phyloP scores from a whole-genome alignment of 441 rosid genomes.

The California macrophylla region DNA sequence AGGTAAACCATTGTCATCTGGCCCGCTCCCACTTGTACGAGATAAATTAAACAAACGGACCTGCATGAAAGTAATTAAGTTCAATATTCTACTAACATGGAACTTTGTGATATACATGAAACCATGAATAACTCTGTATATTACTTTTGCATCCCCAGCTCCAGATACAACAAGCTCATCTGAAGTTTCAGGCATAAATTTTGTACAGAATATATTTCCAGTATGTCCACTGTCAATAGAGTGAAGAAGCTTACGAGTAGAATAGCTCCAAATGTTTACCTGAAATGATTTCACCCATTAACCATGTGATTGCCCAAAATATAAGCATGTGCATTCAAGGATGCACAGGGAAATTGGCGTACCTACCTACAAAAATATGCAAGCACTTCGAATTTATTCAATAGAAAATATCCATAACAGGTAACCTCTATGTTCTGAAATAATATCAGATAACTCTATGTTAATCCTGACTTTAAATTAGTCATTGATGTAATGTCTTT shows the following conservation, averaged over 20 bases:
- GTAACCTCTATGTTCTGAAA: neutral
- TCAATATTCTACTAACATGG: slow-evolving; percentile 16
- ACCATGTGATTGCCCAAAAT: neutral
- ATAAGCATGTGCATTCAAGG: neutral
- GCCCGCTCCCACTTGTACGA: slow-evolving; percentile 42
- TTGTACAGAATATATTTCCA: slow-evolving; percentile 82
- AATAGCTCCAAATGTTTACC: slow-evolving; percentile 81
- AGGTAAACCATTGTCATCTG: slow-evolving; percentile 46
- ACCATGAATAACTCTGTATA: slow-evolving; percentile 12
- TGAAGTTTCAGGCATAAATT: slow-evolving; percentile 93
- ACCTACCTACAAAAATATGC: neutral
- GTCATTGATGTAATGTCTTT: too few species aligned
- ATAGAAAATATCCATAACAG: neutral
- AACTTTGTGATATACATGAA: slow-evolving; percentile 3
- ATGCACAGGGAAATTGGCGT: neutral
- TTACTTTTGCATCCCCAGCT: slow-evolving; percentile 97
- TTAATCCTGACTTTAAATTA: too few species aligned
- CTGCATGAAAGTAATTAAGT: slow-evolving; percentile 27
- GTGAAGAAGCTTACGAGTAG: slow-evolving; percentile 65
- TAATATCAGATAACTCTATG: neutral
- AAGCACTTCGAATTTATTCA: neutral
- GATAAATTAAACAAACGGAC: slow-evolving; percentile 79
- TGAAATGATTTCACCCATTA: slow-evolving; percentile 19
- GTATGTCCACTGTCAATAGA: slow-evolving; percentile 83
- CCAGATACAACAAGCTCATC: slow-evolving; percentile 90